These are phyloP conservation scores for Phytophthora rubi DNA, from an alignment of 352 stramenopile species.

Conservation along the genomic window DNA sequence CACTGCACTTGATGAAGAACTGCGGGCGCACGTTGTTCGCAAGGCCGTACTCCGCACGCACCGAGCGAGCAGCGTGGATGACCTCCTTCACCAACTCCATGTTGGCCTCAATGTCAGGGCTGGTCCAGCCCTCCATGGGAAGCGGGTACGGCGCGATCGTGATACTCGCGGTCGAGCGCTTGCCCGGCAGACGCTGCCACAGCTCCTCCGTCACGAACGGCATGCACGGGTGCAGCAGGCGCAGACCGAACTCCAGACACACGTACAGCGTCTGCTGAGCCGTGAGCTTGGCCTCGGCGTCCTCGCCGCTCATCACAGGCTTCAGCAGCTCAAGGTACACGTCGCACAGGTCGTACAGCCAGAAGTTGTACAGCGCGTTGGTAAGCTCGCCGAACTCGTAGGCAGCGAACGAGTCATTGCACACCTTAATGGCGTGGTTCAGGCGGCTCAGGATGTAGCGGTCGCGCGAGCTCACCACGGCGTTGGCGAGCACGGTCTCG, in stretches of 20 bases:
- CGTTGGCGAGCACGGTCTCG: slow-evolving; percentile 68
- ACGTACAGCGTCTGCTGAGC: slow-evolving; percentile 88
- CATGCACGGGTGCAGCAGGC: slow-evolving; percentile 98
- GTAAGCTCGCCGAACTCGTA: slow-evolving; percentile 98
- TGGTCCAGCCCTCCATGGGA: slow-evolving; percentile 79
- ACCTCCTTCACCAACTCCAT: slow-evolving; percentile 96
- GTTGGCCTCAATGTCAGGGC: slow-evolving; percentile 88
- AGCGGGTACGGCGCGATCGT: slow-evolving; percentile 85
- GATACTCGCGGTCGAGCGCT: slow-evolving; percentile 73
- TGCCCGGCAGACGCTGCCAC: slow-evolving; percentile 86
- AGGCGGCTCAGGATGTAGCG: slow-evolving; percentile 88
- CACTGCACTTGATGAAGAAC: slow-evolving; percentile 92
- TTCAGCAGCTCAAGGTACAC: slow-evolving; percentile 99
- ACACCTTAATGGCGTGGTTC: slow-evolving; percentile 75
- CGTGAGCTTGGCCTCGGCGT: slow-evolving; percentile 73
- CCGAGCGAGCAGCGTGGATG: slow-evolving; percentile 95
- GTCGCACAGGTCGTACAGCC: slow-evolving; percentile 99
- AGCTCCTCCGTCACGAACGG: slow-evolving; percentile 98
- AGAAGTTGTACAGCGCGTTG: slow-evolving; percentile 97
- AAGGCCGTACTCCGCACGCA: slow-evolving; percentile 89
- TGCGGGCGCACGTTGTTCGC: slow-evolving; percentile 80
- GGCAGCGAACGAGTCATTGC: slow-evolving; percentile 85
- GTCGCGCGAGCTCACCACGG: slow-evolving; percentile 69
- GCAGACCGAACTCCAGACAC: slow-evolving; percentile 83
- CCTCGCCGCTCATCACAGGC: slow-evolving; percentile 92